Base-by-base conservation (phyloP, 2,329 filamentous ascomycete species). In the Diaporthe sp. region DNA sequence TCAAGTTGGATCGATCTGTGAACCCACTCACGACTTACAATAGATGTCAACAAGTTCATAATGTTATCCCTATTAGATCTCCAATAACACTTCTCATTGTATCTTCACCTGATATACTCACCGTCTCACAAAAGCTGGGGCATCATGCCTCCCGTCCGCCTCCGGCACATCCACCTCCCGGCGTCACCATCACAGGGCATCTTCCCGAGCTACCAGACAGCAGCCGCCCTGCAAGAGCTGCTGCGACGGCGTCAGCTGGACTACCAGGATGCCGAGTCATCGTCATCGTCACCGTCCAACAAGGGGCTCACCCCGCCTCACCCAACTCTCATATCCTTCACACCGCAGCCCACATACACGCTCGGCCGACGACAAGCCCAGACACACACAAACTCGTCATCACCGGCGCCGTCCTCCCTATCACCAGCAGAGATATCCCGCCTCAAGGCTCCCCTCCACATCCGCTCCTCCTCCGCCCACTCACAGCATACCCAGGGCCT, bases 281-380 rank as follows among this genome's bases (percentile, higher is more conserved):
- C 76, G 28, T 74, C 74, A 25, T 71, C 76, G 70, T 75, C 70
- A 68, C 68, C 71, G n/a, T 53, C 58, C 20, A 37, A 7, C 25
- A 28, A 15, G 15, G 10, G 49, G 78, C 47, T 77, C 76, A 1
- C 78, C 85, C 6, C 83, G 89, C 93, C 93, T 1, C 86, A 87
- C 20, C 94, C 95, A 37, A 92, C 91, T 44, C 88, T 98, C 78
- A 88, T 98, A 77, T 95, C 95, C 78, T 97, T 98, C 84, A 92
- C 94, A 72, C 94, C 95, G 65, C 86, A 89, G 47, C 95, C 96
- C 1, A 95, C 95, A 63, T 98, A 97, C 85, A 98, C 96, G 20
- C 94, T 96, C 78, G 97, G 97, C 73, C 93, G 96, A 8, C 94
- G 97, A 44, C 95, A 98, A 81, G 83, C 82, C 80, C 49, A 28